phyloP scores from a whole-genome alignment of 2,329 filamentous ascomycete genomes.

The Incumbomyces delicatus region DNA sequence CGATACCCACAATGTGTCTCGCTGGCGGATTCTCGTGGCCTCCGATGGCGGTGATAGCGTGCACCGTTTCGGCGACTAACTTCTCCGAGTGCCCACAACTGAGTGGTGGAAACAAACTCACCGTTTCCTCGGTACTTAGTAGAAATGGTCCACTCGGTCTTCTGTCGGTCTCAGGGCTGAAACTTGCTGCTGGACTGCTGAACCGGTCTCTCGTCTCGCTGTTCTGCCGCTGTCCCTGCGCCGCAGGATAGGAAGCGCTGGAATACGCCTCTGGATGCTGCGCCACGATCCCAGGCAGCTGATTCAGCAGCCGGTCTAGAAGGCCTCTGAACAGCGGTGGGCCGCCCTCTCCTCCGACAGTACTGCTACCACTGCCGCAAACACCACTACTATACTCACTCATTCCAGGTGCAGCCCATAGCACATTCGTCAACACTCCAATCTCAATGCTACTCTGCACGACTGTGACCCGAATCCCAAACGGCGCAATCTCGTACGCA shows the following conservation, averaged over 20 bases:
- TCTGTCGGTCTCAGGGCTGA: constrained; percentile 14
- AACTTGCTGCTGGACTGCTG: constrained; percentile 10
- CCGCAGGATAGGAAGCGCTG: constrained; percentile 15
- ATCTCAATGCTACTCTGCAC: constrained; percentile 94
- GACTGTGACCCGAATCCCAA: constrained; percentile 93
- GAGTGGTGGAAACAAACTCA: constrained; percentile 66
- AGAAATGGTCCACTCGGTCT: constrained; percentile 19
- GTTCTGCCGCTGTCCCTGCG: constrained; percentile 20
- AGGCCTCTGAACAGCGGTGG: constrained; percentile 78
- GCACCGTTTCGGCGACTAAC: constrained; percentile 78
- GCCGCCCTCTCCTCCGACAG: constrained; percentile 54
- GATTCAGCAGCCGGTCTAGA: constrained; percentile 66
- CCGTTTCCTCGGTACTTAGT: constrained; percentile 32
- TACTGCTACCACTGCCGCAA: constrained; percentile 20
- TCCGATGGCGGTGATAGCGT: constrained; percentile 82
- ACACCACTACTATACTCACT: constrained; percentile 41
- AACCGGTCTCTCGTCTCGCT: neutral
- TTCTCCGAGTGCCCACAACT: constrained; percentile 58
- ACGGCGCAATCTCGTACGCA: constrained; percentile 91
- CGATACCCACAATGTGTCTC: constrained; percentile 83
- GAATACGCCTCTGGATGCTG: constrained; percentile 23
- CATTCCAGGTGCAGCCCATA: constrained; percentile 73
- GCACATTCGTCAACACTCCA: constrained; percentile 72
- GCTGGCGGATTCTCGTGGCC: constrained; percentile 94
- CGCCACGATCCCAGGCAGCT: constrained; percentile 55